Percentiles rank a stretch among this genome's conserved stretches.
Evolutionary conservation across 371 early-diverging fungal genomes (phyloP).

Genomic region (Smittium mucronatum): DNA sequence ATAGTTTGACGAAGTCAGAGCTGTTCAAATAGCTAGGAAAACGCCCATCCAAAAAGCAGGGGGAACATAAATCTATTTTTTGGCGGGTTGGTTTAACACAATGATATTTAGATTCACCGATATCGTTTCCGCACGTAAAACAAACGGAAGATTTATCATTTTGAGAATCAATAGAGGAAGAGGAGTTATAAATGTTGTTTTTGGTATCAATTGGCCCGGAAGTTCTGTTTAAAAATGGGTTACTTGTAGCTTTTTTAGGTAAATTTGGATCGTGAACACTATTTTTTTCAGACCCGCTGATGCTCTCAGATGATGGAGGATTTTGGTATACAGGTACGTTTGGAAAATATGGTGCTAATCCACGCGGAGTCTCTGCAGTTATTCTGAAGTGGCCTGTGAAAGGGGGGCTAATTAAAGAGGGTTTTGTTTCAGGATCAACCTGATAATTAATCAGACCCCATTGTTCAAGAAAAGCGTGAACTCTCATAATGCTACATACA

Average conservation of each 20-base stretch:
- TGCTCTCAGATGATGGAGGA: neutral
- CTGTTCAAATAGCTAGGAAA: conserved; percentile 74
- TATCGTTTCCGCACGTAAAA: conserved; percentile 81
- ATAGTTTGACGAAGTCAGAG: conserved; percentile 77
- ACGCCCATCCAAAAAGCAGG: conserved; percentile 85
- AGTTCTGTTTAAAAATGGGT: conserved; percentile 9
- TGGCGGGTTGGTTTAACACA: conserved; percentile 53
- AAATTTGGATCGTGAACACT: neutral
- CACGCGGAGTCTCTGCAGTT: conserved; percentile 90
- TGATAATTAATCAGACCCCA: conserved; percentile 99
- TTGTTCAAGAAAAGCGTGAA: conserved; percentile 96
- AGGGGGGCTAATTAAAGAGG: conserved; percentile 85
- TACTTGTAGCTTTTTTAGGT: neutral
- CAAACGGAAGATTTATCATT: conserved; percentile 37
- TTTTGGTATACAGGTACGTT: neutral
- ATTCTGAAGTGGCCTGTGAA: conserved; percentile 93
- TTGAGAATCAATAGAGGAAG: conserved; percentile 5
- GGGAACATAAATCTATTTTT: conserved; percentile 70
- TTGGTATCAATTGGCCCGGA: conserved; percentile 16
- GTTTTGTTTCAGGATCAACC: conserved; percentile 83
- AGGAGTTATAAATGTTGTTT: neutral
- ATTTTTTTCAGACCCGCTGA: neutral
- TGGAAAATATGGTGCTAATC: conserved; percentile 74
- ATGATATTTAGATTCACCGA: conserved; percentile 66
- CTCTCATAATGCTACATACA: conserved; percentile 92